phyloP scores from a whole-genome alignment of 179 eudicot genomes.

The Beta corolliflora region DNA sequence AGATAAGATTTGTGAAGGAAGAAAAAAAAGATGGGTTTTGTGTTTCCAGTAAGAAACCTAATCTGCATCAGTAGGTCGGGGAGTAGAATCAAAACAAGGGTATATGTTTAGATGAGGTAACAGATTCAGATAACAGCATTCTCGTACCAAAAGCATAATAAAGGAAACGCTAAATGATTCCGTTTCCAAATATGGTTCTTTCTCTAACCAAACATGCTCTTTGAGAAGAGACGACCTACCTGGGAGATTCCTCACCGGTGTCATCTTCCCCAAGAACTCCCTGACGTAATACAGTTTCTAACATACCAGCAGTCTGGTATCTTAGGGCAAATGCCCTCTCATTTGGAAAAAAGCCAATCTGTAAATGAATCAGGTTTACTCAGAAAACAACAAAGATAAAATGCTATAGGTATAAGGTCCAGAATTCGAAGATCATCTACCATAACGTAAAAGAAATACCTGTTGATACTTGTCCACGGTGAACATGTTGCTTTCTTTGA shows the following conservation, averaged over 20 bases:
- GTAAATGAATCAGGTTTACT: conserved; percentile 59
- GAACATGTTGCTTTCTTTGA: conserved; percentile 94
- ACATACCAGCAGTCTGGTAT: conserved; percentile 97
- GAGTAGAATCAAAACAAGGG: no score
- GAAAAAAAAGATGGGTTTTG: no score
- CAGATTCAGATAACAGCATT: no score
- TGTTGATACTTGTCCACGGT: conserved; percentile 99
- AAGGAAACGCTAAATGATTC: no score
- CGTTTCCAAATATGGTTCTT: no score
- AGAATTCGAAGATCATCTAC: neutral
- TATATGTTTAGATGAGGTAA: no score
- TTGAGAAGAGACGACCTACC: conserved; percentile 41
- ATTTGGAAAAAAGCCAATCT: conserved; percentile 84
- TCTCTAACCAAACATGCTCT: no score
- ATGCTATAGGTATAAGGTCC: conserved; percentile 4
- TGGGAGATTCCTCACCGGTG: conserved; percentile 87
- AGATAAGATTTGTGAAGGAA: no score
- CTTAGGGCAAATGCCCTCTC: conserved; percentile 89
- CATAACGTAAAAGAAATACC: conserved; percentile 47
- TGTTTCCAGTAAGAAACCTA: no score
- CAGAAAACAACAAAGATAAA: conserved; percentile 25
- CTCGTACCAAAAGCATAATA: no score
- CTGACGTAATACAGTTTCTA: conserved; percentile 77
- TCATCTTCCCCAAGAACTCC: conserved; percentile 98
- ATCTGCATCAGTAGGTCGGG: no score